Evolutionary conservation across 2,329 filamentous ascomycete species (phyloP).

Genomic region (Penicillium sp.): DNA sequence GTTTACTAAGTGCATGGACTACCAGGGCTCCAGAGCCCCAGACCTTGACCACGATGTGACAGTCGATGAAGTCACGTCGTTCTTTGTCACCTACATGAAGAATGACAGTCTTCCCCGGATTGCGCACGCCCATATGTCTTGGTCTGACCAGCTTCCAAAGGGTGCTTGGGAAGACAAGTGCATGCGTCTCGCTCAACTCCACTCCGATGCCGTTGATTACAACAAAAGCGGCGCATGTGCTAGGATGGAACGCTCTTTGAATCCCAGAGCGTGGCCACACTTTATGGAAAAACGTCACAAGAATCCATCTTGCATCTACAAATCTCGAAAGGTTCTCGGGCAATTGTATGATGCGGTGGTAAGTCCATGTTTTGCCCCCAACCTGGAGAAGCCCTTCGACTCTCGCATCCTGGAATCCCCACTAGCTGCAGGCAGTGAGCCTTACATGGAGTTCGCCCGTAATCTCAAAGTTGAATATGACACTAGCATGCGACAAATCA

Average conservation of each 20-base stretch:
- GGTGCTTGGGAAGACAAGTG: conserved; percentile 69
- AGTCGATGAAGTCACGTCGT: conserved; percentile 69
- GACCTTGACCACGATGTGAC: conserved; percentile 61
- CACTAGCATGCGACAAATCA: conserved; percentile 67
- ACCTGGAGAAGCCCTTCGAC: conserved; percentile 73
- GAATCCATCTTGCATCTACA: conserved; percentile 53
- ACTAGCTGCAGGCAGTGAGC: conserved; percentile 52
- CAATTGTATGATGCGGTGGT: conserved; percentile 75
- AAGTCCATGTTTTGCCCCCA: conserved; percentile 65
- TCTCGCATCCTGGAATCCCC: conserved; percentile 61
- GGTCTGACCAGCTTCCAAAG: conserved; percentile 59
- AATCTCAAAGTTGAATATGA: conserved; percentile 77
- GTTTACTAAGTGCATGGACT: conserved; percentile 76
- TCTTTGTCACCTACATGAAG: conserved; percentile 92
- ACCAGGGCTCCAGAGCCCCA: conserved; percentile 56
- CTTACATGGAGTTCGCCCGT: conserved; percentile 56
- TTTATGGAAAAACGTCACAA: conserved; percentile 71
- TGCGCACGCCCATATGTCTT: conserved; percentile 75
- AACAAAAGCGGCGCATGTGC: conserved; percentile 83
- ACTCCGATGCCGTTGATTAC: conserved; percentile 92
- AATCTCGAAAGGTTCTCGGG: conserved; percentile 69
- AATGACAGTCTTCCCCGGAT: conserved; percentile 78
- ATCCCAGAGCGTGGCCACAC: conserved; percentile 69
- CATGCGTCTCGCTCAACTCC: conserved; percentile 70
- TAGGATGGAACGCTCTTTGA: conserved; percentile 58